Percentiles rank a stretch among this genome's conserved stretches.
Conservation (phyloP, 179 eudicot species). For the Carnegiea gigantea region DNA sequence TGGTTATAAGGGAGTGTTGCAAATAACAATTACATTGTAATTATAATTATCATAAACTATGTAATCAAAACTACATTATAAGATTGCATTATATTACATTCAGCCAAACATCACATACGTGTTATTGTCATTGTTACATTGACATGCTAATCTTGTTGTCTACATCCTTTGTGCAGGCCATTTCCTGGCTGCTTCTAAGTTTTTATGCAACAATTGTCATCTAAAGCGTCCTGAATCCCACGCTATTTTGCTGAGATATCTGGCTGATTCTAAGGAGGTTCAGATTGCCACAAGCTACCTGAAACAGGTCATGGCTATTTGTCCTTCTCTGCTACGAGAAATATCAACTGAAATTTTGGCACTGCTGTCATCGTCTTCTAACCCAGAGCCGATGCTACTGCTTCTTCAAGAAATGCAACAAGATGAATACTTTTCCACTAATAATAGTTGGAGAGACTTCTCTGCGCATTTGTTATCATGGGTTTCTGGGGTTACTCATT, state of each 20-base stretch:
- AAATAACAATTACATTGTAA: too few relatives aligned
- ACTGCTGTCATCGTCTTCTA: conserved; percentile 50
- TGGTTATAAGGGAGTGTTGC: too few relatives aligned
- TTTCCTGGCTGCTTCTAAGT: conserved; percentile 44
- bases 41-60: too few relatives aligned
- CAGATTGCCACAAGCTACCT: conserved; percentile 52
- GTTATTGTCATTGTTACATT: neutral
- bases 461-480: conserved; percentile 18
- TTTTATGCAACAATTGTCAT: conserved; percentile 42
- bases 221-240: conserved; percentile 43
- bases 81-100: too few relatives aligned
- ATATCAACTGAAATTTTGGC: conserved; percentile 43
- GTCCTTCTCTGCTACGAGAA: conserved; percentile 42
- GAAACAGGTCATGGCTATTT: conserved; percentile 41
- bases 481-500: conserved; percentile 16
- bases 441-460: conserved; percentile 26
- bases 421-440: conserved; percentile 17
- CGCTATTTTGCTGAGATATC: conserved; percentile 52
- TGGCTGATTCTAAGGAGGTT: conserved; percentile 51
- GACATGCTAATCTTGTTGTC: conserved; percentile 8
- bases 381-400: conserved; percentile 45
- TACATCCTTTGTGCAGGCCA: conserved; percentile 50
- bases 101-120: too few relatives aligned
- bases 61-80: too few relatives aligned
- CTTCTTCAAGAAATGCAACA: conserved; percentile 41